Conservation (phyloP, 345 rosid species). For the Populus alba region DNA sequence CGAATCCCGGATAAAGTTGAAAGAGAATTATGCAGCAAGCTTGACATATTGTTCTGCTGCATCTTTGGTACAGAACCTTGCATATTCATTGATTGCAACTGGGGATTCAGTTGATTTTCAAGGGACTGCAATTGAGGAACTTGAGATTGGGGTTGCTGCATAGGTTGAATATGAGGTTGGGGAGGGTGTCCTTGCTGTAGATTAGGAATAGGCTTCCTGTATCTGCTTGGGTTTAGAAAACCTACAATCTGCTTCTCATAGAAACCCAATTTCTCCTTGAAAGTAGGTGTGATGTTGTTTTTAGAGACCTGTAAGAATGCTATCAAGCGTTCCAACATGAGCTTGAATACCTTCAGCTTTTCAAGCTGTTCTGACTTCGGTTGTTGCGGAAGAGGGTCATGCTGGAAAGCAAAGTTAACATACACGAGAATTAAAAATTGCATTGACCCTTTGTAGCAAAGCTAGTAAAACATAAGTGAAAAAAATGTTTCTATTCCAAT, state of each 20-base stretch:
- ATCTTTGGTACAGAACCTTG: too few species aligned
- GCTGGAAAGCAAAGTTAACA: too few species aligned
- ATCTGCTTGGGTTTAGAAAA: conserved; percentile 37
- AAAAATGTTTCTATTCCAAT: too few species aligned
- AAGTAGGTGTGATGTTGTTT: too few species aligned
- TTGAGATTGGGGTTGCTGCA: conserved; percentile 51
- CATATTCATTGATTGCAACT: too few species aligned
- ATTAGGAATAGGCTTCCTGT: conserved; percentile 42
- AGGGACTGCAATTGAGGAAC: conserved; percentile 12
- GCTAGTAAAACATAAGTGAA: fast-evolving
- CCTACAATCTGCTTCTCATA: too few species aligned
- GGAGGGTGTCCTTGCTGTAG: conserved; percentile 68
- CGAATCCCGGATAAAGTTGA: conserved; percentile 66
- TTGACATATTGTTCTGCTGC: conserved; percentile 5
- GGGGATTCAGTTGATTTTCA: too few species aligned
- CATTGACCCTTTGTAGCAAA: too few species aligned
- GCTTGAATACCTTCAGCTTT: too few species aligned
- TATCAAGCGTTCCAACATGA: too few species aligned
- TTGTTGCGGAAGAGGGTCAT: conserved; percentile 42
- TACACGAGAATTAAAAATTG: neutral
- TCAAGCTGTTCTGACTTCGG: conserved; percentile 33
- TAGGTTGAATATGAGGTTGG: conserved; percentile 55
- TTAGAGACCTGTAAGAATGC: too few species aligned
- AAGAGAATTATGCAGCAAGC: conserved; percentile 62
- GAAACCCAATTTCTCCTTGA: too few species aligned